These are phyloP conservation scores for Dactylellina sp. DNA, from an alignment of 2,329 filamentous ascomycete species.

Conservation along the genomic window DNA sequence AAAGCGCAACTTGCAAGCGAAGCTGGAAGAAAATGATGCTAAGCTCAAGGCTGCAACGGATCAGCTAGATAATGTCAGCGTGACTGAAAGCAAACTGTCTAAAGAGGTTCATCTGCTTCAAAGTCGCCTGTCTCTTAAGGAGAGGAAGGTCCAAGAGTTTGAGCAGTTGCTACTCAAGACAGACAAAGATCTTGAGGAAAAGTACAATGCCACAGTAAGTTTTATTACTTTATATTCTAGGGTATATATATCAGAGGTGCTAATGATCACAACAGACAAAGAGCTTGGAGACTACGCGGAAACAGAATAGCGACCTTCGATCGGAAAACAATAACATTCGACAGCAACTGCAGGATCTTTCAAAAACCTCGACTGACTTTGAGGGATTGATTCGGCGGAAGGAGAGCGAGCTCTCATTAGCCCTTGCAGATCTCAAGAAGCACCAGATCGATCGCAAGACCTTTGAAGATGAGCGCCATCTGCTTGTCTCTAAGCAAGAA, in stretches of 20 bases:
- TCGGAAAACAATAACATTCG: conserved; percentile 86
- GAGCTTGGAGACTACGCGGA: conserved; percentile 79
- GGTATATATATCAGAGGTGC: neutral
- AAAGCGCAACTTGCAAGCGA: conserved; percentile 78
- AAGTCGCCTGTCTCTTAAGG: conserved; percentile 88
- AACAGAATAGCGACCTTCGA: conserved; percentile 79
- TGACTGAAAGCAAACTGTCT: conserved; percentile 79
- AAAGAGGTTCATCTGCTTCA: conserved; percentile 91
- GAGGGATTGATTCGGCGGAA: conserved; percentile 93
- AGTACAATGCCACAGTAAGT: conserved; percentile 71
- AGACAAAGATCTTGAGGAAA: conserved; percentile 89
- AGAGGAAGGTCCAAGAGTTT: conserved; percentile 87
- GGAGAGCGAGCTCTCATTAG: conserved; percentile 87
- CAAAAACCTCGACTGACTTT: conserved; percentile 91
- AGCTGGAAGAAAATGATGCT: conserved; percentile 76
- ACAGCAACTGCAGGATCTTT: conserved; percentile 85
- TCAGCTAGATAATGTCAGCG: conserved; percentile 77
- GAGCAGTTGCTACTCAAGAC: conserved; percentile 84
- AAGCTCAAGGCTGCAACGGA: conserved; percentile 78
- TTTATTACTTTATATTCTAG: neutral
- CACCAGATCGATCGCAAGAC: conserved; percentile 82
- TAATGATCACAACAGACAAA: conserved; percentile 71
- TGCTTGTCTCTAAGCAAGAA: conserved; percentile 80
- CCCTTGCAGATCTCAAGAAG: conserved; percentile 85
- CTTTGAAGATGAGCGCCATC: conserved; percentile 81